These are phyloP conservation scores for Aspergillus sclerotialis DNA, from an alignment of 2,329 filamentous ascomycete genomes.

Conservation along the genomic window DNA sequence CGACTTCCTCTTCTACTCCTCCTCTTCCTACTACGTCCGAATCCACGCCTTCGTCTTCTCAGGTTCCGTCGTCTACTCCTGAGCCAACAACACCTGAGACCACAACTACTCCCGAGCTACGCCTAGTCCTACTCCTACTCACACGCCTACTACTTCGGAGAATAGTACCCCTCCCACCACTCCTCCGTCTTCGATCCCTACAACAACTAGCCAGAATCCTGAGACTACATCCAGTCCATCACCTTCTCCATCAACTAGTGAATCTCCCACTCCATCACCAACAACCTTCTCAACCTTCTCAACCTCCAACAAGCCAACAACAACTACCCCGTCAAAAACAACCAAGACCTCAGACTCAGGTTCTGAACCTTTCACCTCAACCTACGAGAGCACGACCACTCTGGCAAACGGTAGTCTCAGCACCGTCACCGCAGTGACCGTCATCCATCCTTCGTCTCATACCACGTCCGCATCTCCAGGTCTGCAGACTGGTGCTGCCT, in stretches of 20 bases:
- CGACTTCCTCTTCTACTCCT: constrained; percentile 6
- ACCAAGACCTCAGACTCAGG: constrained; percentile 13
- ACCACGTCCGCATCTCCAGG: constrained; percentile 23
- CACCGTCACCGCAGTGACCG: constrained; percentile 40
- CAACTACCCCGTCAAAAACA: constrained; percentile 14
- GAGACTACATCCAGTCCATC: constrained; percentile 11
- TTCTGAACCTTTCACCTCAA: constrained; percentile 30
- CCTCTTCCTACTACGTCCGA: constrained; percentile 7
- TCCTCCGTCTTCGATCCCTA: constrained; percentile 15
- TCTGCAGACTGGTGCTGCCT: constrained; percentile 33
- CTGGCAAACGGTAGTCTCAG: constrained; percentile 33
- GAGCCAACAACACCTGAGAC: constrained; percentile 10
- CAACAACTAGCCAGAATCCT: constrained; percentile 5
- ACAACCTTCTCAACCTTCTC: constrained; percentile 14
- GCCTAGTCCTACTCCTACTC: constrained; percentile 5
- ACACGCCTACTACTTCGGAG: constrained; percentile 8
- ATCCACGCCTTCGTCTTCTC: constrained; percentile 6
- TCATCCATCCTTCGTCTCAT: constrained; percentile 31
- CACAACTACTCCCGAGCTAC: constrained; percentile 5
- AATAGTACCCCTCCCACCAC: constrained; percentile 1
- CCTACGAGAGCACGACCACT: constrained; percentile 35
- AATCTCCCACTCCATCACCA: constrained; percentile 8
- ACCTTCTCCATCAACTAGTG: constrained; percentile 11
- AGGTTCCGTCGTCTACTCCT: constrained; percentile 7
- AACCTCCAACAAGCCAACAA: constrained; percentile 5